Conservation (phyloP, 768 basidiomycete species). For the Cystobasidium ongulense region DNA sequence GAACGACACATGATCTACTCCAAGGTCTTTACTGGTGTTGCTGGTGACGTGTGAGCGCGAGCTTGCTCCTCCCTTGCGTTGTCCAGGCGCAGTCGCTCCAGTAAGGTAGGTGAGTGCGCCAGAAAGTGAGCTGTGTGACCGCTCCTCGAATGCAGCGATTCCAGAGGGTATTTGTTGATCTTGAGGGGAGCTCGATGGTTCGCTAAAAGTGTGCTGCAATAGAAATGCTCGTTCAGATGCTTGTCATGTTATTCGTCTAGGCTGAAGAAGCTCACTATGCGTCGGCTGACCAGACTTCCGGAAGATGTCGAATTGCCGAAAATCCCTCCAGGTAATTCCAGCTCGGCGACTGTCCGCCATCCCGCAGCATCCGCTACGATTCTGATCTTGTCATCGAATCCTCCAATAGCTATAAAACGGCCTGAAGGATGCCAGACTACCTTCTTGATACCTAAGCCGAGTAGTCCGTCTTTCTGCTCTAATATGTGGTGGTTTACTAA, state of each 20-base stretch:
- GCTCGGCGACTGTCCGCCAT: not conserved
- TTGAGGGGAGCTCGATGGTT: not conserved
- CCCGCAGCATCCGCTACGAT: conserved; percentile 8
- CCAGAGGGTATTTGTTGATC: not conserved
- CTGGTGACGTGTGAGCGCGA: not conserved
- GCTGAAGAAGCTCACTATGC: not conserved
- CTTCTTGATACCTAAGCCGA: conserved; percentile 38
- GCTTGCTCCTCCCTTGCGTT: not conserved
- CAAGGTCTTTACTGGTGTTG: not conserved
- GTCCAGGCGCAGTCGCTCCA: not conserved
- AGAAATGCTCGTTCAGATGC: not conserved
- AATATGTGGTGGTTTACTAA: conserved; percentile 32
- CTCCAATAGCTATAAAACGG: conserved; percentile 37
- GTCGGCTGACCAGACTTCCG: not conserved
- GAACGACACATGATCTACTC: not conserved
- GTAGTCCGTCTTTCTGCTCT: conserved; percentile 2
- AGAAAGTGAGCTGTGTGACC: not conserved
- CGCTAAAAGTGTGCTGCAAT: not conserved
- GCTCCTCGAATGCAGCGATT: not conserved
- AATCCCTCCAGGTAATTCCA: conserved; percentile 14
- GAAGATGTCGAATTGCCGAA: not conserved
- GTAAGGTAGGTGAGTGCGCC: not conserved
- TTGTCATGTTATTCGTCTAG: not conserved
- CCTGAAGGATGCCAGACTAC: conserved; percentile 37
- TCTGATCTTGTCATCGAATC: conserved; percentile 38